phyloP scores from a whole-genome alignment of 2,329 filamentous ascomycete species.

The Sporothrix mexicana region DNA sequence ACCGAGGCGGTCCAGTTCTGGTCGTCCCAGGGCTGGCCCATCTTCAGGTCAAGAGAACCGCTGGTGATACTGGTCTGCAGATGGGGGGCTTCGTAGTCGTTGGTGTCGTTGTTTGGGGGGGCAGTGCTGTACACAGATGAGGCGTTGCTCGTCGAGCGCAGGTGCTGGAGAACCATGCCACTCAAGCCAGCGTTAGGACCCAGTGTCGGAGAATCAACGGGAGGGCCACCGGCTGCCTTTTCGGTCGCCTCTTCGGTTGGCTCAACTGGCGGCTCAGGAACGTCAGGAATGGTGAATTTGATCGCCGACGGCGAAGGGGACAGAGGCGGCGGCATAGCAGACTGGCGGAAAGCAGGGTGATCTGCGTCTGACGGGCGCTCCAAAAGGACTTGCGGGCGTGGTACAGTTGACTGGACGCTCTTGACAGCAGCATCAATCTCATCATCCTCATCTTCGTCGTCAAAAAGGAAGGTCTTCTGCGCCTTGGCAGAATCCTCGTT shows the following conservation, averaged over 20 bases:
- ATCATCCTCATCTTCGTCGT: slow-evolving; percentile 50
- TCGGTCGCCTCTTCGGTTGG: neutral
- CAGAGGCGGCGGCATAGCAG: slow-evolving; percentile 53
- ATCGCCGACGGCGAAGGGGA: slow-evolving; percentile 41
- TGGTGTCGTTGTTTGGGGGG: neutral
- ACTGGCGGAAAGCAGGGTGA: slow-evolving; percentile 60
- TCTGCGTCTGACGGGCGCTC: slow-evolving; percentile 59
- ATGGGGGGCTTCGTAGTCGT: neutral
- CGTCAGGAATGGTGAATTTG: slow-evolving; percentile 37
- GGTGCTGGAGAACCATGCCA: slow-evolving; percentile 81
- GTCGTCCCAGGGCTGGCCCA: slow-evolving; percentile 54
- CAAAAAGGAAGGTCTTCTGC: slow-evolving; percentile 50
- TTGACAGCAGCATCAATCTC: neutral
- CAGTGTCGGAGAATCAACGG: slow-evolving; percentile 78
- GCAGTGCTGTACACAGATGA: slow-evolving; percentile 73
- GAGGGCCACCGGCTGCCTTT: slow-evolving; percentile 29
- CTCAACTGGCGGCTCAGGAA: slow-evolving; percentile 33
- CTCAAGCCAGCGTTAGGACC: slow-evolving; percentile 74
- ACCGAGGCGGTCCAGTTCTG: slow-evolving; percentile 35
- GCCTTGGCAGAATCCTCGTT: slow-evolving; percentile 43
- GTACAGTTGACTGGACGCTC: neutral
- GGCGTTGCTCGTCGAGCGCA: slow-evolving; percentile 78
- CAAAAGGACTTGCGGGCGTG: slow-evolving; percentile 48
- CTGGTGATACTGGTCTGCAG: slow-evolving; percentile 38
- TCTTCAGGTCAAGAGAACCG: slow-evolving; percentile 45